These are phyloP conservation scores for Cystobasidium tubakii DNA, from an alignment of 768 basidiomycete species.

Conservation along the genomic window DNA sequence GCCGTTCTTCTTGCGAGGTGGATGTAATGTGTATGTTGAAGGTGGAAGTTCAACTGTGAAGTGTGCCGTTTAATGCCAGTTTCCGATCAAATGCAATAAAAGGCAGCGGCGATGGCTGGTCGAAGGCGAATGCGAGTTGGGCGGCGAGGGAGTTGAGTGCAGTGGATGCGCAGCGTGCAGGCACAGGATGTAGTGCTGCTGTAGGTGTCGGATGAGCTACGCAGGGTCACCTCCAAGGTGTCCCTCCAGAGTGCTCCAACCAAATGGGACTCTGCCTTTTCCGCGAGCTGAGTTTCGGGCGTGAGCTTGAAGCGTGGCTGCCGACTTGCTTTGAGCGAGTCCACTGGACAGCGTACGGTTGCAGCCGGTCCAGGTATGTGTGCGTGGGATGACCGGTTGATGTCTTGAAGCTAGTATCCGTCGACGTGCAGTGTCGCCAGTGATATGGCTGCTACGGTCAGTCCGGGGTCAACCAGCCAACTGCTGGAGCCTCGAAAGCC, in stretches of 20 bases:
- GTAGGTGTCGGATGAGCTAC: not conserved
- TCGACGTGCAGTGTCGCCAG: not conserved
- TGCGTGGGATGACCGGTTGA: not conserved
- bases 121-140: not conserved
- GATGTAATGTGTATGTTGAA: not conserved
- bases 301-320: not conserved
- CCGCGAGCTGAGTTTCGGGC: not conserved
- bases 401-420: not conserved
- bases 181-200: no score
- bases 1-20: no score
- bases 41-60: not conserved
- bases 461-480: not conserved
- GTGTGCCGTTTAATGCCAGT: not conserved
- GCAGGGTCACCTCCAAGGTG: not conserved
- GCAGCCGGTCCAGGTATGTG: not conserved
- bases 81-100: not conserved
- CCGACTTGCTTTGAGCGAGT: no score
- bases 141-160: not conserved
- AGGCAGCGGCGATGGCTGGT: conserved; percentile 2
- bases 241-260: not conserved
- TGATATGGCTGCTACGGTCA: not conserved
- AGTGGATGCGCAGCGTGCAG: no score
- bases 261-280: conserved; percentile 7
- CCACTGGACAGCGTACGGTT: not conserved
- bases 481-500: not conserved